These are phyloP conservation scores for Ganoderma sp. DNA, from an alignment of 1,284 basidiomycete genomes.

Conservation along the genomic window DNA sequence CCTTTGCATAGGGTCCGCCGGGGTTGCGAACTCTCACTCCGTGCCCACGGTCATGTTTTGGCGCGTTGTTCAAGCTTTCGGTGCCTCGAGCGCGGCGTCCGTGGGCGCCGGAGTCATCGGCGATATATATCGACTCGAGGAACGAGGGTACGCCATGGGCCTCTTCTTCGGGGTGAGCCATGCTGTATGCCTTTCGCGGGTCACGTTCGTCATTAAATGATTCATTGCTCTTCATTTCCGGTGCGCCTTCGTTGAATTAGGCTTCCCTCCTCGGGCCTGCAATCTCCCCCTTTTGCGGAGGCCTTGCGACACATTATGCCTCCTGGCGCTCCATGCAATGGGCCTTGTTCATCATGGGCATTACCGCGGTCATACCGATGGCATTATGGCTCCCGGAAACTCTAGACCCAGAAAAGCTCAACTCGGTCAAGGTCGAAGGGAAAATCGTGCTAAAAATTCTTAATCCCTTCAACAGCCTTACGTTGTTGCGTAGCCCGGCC, in stretches of 20 bases:
- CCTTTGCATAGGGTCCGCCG: slow-evolving; percentile 63
- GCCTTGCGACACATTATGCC: slow-evolving; percentile 55
- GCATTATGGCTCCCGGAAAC: slow-evolving; percentile 64
- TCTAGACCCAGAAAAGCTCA: slow-evolving; percentile 37
- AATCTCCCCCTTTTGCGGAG: slow-evolving; percentile 46
- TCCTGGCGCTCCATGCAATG: slow-evolving; percentile 77
- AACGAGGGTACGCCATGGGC: slow-evolving; percentile 55
- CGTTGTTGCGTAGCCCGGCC: slow-evolving; percentile 63
- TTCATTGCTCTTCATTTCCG: neutral
- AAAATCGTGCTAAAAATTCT: slow-evolving; percentile 49
- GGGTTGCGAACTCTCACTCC: slow-evolving; percentile 55
- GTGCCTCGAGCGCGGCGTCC: slow-evolving; percentile 50
- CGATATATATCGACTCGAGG: slow-evolving; percentile 54
- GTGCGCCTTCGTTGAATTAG: slow-evolving; percentile 25
- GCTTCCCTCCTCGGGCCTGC: slow-evolving; percentile 44
- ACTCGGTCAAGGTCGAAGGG: slow-evolving; percentile 41
- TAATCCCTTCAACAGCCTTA: slow-evolving; percentile 64
- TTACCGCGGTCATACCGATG: slow-evolving; percentile 56
- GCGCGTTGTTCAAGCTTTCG: slow-evolving; percentile 68
- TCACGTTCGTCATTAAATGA: neutral
- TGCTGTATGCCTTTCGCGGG: neutral
- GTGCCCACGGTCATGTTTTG: slow-evolving; percentile 62
- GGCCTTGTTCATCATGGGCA: slow-evolving; percentile 51
- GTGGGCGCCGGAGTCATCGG: slow-evolving; percentile 58
- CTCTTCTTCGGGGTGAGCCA: slow-evolving; percentile 50